Evolutionary conservation across 1,284 basidiomycete genomes (phyloP), one percentile per base, ranked within the genome.

Genomic region (Stygiomarasmius scandens): DNA sequence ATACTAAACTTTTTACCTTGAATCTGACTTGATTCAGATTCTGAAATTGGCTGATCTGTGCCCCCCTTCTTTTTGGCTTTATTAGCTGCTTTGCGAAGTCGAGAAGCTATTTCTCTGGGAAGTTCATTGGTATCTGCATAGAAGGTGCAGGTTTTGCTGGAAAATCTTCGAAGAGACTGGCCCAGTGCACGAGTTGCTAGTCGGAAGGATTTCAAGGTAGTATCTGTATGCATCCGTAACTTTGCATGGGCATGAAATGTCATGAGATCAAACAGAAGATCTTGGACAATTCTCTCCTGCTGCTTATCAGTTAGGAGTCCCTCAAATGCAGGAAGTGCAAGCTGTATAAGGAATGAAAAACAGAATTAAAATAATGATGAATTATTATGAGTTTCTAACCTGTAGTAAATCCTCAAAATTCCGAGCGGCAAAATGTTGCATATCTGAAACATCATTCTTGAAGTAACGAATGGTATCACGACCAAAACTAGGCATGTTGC

Each of bases 1-100:
- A 22, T 52, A 23, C 52, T 32, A 38, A 61, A 61, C 24, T 50
- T 48, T 48, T 48, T 29, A 8, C 24, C n/a, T 11, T 29, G 24
- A n/a, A 19, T n/a, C n/a, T 29, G 29, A 11, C 16, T 50, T 8
- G 49, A 50, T 32, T 32, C 12, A 12, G 29, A 32, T 6, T 6
- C 29, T 6, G 29, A 32, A 5, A 6, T 5, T 32, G 29, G 29
- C 19, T 45, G 41, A 14, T 29, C 8, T 19, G 25, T 34, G 22
- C 27, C 20, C 6, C 29, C 19, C 6, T 8, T 32, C 6, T 19
- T 32, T 11, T 27, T 27, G n/a, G 32, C 14, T 12, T 19, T 32
- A 3, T 27, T 27, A 27, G 32, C 14, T 19, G 14, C 6, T 50
- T 19, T 10, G 6, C 32, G 49, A 12, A 29, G 25, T 8, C 19